Base-by-base conservation (phyloP, 2,329 filamentous ascomycete species). In the Ophioceras dolichostomum region DNA sequence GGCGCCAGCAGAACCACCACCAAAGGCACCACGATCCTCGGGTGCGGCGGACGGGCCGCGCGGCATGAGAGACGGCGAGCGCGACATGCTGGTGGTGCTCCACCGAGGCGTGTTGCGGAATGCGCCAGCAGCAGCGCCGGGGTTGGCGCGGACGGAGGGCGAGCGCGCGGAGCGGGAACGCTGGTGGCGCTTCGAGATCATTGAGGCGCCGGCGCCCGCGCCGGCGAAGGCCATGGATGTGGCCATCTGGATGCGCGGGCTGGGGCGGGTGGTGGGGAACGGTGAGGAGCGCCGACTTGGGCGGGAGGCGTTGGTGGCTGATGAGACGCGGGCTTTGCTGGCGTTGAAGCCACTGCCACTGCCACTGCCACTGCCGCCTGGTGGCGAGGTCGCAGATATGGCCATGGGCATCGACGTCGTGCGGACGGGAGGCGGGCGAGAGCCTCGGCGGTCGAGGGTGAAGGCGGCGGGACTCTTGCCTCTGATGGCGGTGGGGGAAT, bases 101-200 rank as follows among this genome's bases (percentile, higher is more conserved):
- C 65, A 70, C 19, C 71, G 64, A 1, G 74, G 73, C 0, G 73
- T 76, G 43, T 68, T 65, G 10, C 65, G 62, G 1, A 62, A n/a
- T n/a, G n/a, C n/a, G n/a, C n/a, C n/a, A n/a, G n/a, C n/a, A n/a
- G n/a, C n/a, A n/a, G n/a, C n/a, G n/a, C n/a, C n/a, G n/a, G n/a
- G n/a, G n/a, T 59, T 10, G 56, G 52, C 17, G 65, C 51, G 20
- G 65, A 73, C 0, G 76, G 76, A 2, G 78, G 81, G 10, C 68
- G 66, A 1, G 73, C 69, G 27, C 67, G 64, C n/a, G 19, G 29
- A 10, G 29, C 17, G 17, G 22, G 22, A 12, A 18, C 18, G 14
- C 18, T 43, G 38, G 35, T 71, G 51, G 7, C 50, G 50, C 34
- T 56, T 57, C 17, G 46, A 33, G 10, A 46, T 20, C 22, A 26